Conservation (phyloP, 345 rosid species). For the Arabidopsis arenosa region DNA sequence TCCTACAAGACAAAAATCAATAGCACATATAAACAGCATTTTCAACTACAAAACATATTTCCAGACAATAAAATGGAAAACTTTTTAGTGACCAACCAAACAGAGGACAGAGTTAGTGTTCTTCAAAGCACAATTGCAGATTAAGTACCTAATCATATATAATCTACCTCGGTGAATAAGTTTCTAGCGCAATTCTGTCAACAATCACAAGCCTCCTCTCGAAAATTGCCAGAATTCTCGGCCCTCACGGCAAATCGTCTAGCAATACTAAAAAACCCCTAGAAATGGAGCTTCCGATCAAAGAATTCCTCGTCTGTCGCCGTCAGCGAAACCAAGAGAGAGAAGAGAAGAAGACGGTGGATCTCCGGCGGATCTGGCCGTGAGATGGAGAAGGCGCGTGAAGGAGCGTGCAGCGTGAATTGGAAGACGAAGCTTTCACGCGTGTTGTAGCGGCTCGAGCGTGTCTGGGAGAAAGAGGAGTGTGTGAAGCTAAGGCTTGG, state of each 20-base stretch:
- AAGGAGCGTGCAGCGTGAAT: constrained; percentile 55
- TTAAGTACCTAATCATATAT: constrained; percentile 23
- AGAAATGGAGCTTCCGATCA: constrained; percentile 36
- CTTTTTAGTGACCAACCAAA: not conserved
- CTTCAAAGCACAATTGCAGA: constrained; percentile 17
- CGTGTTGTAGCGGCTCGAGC: constrained; percentile 71
- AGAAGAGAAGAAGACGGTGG: constrained; percentile 38
- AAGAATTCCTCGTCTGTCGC: constrained; percentile 28
- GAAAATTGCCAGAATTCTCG: constrained; percentile 35
- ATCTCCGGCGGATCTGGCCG: constrained; percentile 55
- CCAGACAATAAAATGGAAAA: too few relatives aligned
- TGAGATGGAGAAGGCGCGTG: constrained; percentile 52
- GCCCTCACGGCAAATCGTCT: constrained; percentile 18
- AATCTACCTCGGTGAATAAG: constrained; percentile 33
- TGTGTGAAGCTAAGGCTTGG: constrained; percentile 59
- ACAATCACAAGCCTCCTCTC: constrained; percentile 28
- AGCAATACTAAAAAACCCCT: constrained; percentile 30
- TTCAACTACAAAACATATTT: constrained; percentile 2
- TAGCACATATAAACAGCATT: constrained; percentile 15
- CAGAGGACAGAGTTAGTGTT: not conserved
- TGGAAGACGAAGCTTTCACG: constrained; percentile 55
- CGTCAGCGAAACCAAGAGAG: not conserved
- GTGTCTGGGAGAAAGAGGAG: constrained; percentile 58
- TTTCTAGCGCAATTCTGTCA: constrained; percentile 36
- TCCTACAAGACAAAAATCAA: constrained; percentile 19